phyloP scores from a whole-genome alignment of 257 asterid genomes.

The Solanum lycopersicoides region DNA sequence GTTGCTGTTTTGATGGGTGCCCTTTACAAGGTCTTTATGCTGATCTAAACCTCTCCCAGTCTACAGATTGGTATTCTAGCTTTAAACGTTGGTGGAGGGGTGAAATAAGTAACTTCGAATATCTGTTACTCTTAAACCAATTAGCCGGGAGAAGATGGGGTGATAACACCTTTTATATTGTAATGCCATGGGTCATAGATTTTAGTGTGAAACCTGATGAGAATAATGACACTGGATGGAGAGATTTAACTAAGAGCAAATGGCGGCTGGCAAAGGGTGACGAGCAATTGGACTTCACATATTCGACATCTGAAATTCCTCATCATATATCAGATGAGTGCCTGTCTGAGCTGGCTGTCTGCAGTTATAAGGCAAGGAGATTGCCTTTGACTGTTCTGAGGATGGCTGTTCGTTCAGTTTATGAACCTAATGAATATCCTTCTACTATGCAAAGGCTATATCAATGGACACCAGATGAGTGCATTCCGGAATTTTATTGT shows the following conservation, averaged over 20 bases:
- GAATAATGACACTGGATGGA: conserved; percentile 62
- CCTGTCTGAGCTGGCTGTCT: conserved; percentile 96
- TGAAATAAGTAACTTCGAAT: conserved; percentile 83
- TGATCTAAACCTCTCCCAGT: conserved; percentile 45
- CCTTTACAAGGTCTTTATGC: conserved; percentile 49
- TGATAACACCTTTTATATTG: conserved; percentile 74
- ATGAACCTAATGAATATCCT: conserved; percentile 98
- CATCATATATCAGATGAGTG: conserved; percentile 98
- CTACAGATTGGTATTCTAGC: conserved; percentile 59
- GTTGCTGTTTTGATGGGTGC: conserved; percentile 44
- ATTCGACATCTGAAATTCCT: conserved; percentile 88
- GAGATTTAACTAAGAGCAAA: conserved; percentile 92
- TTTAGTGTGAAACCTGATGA: conserved; percentile 74
- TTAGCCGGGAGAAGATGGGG: conserved; percentile 99
- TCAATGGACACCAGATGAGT: conserved; percentile 99
- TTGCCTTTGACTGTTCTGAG: conserved; percentile 77
- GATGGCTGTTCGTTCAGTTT: conserved; percentile 90
- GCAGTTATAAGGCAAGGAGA: conserved; percentile 98
- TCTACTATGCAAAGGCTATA: conserved; percentile 92
- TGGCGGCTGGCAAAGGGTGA: conserved; percentile 99
- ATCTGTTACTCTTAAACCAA: conserved; percentile 71
- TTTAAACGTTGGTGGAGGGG: conserved; percentile 89
- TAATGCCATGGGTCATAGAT: conserved; percentile 96
- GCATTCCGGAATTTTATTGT: conserved; percentile 94
- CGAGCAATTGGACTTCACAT: conserved; percentile 96